A percentile compares a stretch with the other conserved stretches of the same genome.
phyloP scores from a whole-genome alignment of 495 filamentous ascomycete genomes.

The Penicillium turbatum region DNA sequence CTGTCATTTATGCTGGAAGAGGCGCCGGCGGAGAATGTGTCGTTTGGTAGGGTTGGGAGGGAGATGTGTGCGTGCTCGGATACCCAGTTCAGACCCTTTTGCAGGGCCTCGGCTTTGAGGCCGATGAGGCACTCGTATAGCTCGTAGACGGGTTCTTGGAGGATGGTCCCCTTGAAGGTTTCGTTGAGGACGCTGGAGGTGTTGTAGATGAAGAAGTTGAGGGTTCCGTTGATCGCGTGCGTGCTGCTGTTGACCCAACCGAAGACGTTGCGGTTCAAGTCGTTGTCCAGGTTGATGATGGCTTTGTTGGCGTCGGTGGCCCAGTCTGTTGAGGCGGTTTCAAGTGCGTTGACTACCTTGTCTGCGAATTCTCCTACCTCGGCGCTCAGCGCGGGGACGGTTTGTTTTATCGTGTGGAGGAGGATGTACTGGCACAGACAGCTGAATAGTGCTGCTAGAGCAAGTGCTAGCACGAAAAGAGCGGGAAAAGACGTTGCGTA shows the following conservation, averaged over 20 bases:
- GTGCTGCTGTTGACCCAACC: constrained; percentile 87
- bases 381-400: constrained; percentile 68
- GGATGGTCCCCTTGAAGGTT: constrained; percentile 76
- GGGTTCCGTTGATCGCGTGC: constrained; percentile 73
- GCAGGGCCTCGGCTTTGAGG: constrained; percentile 68
- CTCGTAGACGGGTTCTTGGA: constrained; percentile 66
- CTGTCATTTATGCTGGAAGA: constrained; percentile 52
- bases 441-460: constrained; percentile 75
- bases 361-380: constrained; percentile 81
- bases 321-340: constrained; percentile 74
- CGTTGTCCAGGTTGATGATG: constrained; percentile 59
- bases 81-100: constrained; percentile 87
- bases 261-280: constrained; percentile 80
- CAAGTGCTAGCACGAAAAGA: constrained; percentile 81
- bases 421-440: constrained; percentile 84
- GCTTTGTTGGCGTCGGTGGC: constrained; percentile 69
- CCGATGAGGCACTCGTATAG: constrained; percentile 72
- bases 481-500: constrained; percentile 83
- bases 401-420: constrained; percentile 64
- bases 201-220: constrained; percentile 73
- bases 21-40: constrained; percentile 82
- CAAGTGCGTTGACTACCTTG: constrained; percentile 67
- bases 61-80: constrained; percentile 76
- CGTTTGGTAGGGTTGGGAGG: constrained; percentile 70
- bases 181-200: constrained; percentile 65